Base-by-base conservation (phyloP, 257 asterid genomes). In the Handroanthus guayacan region DNA sequence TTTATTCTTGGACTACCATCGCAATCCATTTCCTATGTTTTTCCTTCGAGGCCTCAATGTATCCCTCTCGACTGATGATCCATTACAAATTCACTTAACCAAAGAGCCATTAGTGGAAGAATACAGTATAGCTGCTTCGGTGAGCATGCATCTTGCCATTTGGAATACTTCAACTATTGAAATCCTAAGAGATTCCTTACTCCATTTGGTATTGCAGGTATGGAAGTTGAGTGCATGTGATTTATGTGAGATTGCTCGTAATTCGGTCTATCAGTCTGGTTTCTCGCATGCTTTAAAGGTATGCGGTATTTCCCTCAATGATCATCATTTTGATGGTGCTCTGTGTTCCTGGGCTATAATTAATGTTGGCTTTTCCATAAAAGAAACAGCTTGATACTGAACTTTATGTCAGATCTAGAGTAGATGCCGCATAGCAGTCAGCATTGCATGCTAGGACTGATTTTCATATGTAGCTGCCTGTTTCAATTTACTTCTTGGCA, bases 71-170 rank as follows among this genome's bases (percentile, higher is more conserved):
- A 94, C 99, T 62, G 99, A 94, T 60, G 99, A 95, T 83, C 99
- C 99, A 37, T 82, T 95, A 67, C 99, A 95, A 84, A 95, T 95
- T 72, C 99, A 95, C 89, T 85, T 95, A 72, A 95, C 99, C 13
- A 95, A 95, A 89, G 98, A 95, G 84, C 97, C 99, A 61, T 88
- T 95, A 55, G 99, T 95, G 57, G 99, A 95, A 86, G 99, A 95
- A 80, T 95, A 95, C 84, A 95, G 99, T 82, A 92, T 95, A 76
- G 99, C 99, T 62, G 98, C 99, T 78, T 92, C 98, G 3, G 99
- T 95, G 78, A 92, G 98, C 80, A 63, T 36, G 56, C 78, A 9
- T 20, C 3, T 67, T 34, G 39, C 78, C 20, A 6, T 54, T 61
- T 50, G 43, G 60, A 38, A 36, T 67, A 16, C 45, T 55, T 37